Percentiles rank a stretch among this genome's conserved stretches.
phyloP scores from a whole-genome alignment of 257 asterid genomes.

The Salvia hispanica region DNA sequence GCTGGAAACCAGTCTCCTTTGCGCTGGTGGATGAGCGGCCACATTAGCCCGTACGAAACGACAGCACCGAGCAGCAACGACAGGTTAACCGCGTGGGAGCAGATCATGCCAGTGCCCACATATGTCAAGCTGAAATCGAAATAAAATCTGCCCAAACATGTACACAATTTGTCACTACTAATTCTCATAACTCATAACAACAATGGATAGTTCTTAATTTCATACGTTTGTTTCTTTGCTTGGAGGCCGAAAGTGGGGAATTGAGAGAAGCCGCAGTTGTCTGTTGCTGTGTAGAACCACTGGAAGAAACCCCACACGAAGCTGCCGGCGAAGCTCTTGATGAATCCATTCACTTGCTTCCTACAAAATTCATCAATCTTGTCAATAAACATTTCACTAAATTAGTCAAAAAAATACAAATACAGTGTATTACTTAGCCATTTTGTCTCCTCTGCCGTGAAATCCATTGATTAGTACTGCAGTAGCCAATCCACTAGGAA shows the following conservation, averaged over 20 bases:
- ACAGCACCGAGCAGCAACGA: constrained; percentile 88
- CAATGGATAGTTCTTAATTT: too few relatives aligned
- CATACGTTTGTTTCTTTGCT: constrained; percentile 79
- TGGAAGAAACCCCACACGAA: constrained; percentile 79
- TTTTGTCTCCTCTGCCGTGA: constrained; percentile 66
- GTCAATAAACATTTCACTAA: too few relatives aligned
- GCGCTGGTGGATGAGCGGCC: constrained; percentile 64
- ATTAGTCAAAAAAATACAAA: too few relatives aligned
- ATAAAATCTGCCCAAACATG: constrained; percentile 48
- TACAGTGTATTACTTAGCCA: constrained; percentile 63
- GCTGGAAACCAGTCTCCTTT: constrained; percentile 85
- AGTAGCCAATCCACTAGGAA: constrained; percentile 92
- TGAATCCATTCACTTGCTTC: constrained; percentile 71
- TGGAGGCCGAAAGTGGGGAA: constrained; percentile 90
- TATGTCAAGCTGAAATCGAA: constrained; percentile 88
- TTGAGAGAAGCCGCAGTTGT: constrained; percentile 67
- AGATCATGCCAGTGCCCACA: constrained; percentile 94
- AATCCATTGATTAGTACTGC: constrained; percentile 90
- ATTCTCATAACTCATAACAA: too few relatives aligned
- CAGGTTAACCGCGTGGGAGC: constrained; percentile 84
- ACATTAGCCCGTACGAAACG: constrained; percentile 81
- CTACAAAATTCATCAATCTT: constrained; percentile 42
- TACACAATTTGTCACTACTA: too few relatives aligned
- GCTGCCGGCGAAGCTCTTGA: constrained; percentile 63
- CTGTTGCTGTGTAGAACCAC: constrained; percentile 81